A percentile compares a stretch with the other conserved stretches of the same genome.
Evolutionary conservation across 169 alveolate species (phyloP).

Genomic region (Cryptosporidium felis): DNA sequence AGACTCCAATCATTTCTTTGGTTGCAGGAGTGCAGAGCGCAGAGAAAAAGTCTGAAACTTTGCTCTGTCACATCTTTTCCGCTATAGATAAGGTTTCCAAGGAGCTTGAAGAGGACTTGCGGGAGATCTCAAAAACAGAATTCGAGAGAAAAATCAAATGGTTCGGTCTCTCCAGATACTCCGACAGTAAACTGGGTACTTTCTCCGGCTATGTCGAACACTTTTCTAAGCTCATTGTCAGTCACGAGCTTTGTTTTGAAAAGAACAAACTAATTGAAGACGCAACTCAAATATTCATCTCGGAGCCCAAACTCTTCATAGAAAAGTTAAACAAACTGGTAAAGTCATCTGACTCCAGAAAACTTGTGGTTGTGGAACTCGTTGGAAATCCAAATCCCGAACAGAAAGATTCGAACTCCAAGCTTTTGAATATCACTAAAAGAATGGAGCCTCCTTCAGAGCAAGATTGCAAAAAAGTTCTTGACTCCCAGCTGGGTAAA

Average conservation of each 20-base stretch:
- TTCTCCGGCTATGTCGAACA: conserved; percentile 28
- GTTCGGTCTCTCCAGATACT: conserved; percentile 32
- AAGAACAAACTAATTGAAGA: conserved; percentile 29
- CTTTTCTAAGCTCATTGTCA: background rate
- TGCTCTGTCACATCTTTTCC: conserved; percentile 38
- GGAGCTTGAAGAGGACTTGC: background rate
- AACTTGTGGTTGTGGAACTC: conserved; percentile 28
- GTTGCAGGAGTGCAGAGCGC: conserved; percentile 63
- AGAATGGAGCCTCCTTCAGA: conserved; percentile 28
- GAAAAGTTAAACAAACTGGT: conserved; percentile 4
- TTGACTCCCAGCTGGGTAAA: background rate
- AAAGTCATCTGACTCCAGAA: background rate
- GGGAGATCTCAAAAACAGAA: conserved; percentile 6
- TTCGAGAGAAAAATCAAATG: conserved; percentile 44
- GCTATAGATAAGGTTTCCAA: conserved; percentile 10
- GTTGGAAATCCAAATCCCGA: background rate
- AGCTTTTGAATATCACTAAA: background rate
- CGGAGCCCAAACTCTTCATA: conserved; percentile 18
- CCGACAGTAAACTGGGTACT: conserved; percentile 8
- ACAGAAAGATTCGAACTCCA: background rate
- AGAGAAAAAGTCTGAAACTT: background rate
- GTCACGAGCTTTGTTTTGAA: conserved; percentile 55
- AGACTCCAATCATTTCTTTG: conserved; percentile 30
- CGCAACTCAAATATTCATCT: conserved; percentile 43
- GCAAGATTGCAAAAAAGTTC: conserved; percentile 19